These are phyloP conservation scores for Ambrosiella xylebori DNA, from an alignment of 2,329 filamentous ascomycete species.

Conservation along the genomic window DNA sequence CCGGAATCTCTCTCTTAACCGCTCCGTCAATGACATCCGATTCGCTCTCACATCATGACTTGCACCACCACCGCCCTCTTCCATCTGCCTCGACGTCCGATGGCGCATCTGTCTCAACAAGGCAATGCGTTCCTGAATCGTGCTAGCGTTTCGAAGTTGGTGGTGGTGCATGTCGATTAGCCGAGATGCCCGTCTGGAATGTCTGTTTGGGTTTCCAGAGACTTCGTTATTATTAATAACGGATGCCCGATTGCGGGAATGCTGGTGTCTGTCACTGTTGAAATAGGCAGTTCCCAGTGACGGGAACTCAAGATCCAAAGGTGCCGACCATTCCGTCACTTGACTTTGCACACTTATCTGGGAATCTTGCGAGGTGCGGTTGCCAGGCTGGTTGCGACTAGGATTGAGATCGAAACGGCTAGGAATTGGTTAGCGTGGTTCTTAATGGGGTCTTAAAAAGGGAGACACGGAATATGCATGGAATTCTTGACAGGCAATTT, in stretches of 20 bases:
- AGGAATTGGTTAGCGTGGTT: neutral
- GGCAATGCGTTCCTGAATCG: slow-evolving; percentile 42
- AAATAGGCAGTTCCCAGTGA: neutral
- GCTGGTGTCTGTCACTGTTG: neutral
- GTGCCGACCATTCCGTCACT: neutral
- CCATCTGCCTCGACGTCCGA: neutral
- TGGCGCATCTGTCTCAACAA: slow-evolving; percentile 31
- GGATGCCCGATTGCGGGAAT: neutral
- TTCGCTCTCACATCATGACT: neutral
- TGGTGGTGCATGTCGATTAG: slow-evolving; percentile 30
- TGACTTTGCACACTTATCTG: neutral
- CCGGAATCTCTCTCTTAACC: slow-evolving; percentile 35
- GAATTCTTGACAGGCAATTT: no score
- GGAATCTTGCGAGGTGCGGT: neutral
- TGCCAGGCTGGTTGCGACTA: slow-evolving; percentile 9
- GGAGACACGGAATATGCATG: neutral
- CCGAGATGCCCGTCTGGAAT: neutral
- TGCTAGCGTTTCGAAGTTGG: slow-evolving; percentile 37
- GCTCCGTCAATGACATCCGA: slow-evolving; percentile 17
- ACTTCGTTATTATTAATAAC: neutral
- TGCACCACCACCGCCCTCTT: neutral
- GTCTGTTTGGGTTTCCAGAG: neutral
- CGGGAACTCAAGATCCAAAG: neutral
- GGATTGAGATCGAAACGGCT: slow-evolving; percentile 36
- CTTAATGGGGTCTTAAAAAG: neutral